Conservation (phyloP, 164 flowering plant species). For the Umbellularia californica region DNA sequence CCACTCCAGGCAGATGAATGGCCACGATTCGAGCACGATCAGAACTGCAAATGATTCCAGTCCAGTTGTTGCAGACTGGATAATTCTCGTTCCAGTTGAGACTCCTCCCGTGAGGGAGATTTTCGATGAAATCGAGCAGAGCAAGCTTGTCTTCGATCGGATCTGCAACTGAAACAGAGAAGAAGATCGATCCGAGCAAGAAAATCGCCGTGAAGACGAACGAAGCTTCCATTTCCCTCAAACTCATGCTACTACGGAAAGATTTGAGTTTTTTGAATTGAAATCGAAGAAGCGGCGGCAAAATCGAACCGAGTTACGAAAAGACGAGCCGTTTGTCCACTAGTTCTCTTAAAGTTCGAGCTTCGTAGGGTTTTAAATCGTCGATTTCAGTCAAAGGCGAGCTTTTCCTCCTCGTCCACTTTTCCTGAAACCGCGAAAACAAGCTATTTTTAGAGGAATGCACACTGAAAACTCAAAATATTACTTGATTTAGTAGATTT, state of each 20-base stretch:
- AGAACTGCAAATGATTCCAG: conserved; percentile 58
- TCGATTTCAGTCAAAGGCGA: conserved; percentile 4
- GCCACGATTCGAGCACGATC: conserved; percentile 49
- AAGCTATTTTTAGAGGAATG: background rate
- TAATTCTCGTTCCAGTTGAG: conserved; percentile 52
- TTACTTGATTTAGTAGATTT: background rate
- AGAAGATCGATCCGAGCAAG: conserved; percentile 5
- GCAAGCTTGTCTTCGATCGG: conserved; percentile 61
- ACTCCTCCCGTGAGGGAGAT: conserved; percentile 35
- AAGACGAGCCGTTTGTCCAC: conserved; percentile 12
- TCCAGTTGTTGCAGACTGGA: conserved; percentile 29
- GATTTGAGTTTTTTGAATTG: background rate
- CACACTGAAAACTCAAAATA: background rate
- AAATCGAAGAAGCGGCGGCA: background rate
- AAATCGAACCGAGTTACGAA: background rate
- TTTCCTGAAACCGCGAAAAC: background rate
- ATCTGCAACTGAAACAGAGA: conserved; percentile 8
- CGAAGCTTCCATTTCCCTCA: conserved; percentile 3
- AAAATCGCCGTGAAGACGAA: conserved; percentile 5
- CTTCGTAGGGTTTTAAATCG: background rate
- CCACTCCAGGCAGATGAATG: conserved; percentile 59
- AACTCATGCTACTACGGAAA: background rate
- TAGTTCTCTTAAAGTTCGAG: background rate
- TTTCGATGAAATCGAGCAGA: conserved; percentile 54
- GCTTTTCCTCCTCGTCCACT: background rate